phyloP scores from a whole-genome alignment of 306 rosid genomes.

The Malus fusca region DNA sequence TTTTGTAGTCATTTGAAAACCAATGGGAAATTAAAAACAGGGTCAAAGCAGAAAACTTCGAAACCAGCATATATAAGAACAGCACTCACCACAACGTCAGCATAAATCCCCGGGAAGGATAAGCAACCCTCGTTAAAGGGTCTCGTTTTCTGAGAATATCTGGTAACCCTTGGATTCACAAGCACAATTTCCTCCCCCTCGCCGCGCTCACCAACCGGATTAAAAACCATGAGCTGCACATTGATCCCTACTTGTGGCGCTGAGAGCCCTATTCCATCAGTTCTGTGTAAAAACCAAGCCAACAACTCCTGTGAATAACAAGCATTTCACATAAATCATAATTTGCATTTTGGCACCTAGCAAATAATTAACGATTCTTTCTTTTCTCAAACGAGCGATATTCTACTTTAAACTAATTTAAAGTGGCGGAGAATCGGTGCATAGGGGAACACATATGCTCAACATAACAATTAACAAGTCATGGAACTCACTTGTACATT shows the following conservation, averaged over 20 bases:
- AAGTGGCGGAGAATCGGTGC: too few species aligned
- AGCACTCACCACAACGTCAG: slow-evolving; percentile 52
- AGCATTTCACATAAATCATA: slow-evolving; percentile 16
- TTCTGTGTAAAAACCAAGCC: slow-evolving; percentile 58
- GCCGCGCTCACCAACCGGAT: slow-evolving; percentile 74
- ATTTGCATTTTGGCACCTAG: too few species aligned
- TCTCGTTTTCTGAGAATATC: slow-evolving; percentile 60
- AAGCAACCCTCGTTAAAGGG: slow-evolving; percentile 74
- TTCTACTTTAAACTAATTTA: too few species aligned
- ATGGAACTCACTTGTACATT: slow-evolving; percentile 68
- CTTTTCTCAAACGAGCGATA: too few species aligned
- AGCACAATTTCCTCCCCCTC: slow-evolving; percentile 93
- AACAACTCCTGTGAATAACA: slow-evolving; percentile 37
- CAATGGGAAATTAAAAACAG: background rate
- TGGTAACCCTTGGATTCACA: slow-evolving; percentile 74
- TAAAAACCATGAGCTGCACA: slow-evolving; percentile 91
- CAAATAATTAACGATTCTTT: background rate
- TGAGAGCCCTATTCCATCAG: slow-evolving; percentile 93
- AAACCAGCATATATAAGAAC: background rate
- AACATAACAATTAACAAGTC: background rate
- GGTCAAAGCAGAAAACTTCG: background rate
- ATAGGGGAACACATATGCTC: too few species aligned
- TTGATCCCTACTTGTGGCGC: slow-evolving; percentile 95
- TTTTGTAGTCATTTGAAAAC: background rate
- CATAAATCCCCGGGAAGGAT: slow-evolving; percentile 74